phyloP scores from a whole-genome alignment of 2,329 filamentous ascomycete genomes.

The Epichloe scottii region DNA sequence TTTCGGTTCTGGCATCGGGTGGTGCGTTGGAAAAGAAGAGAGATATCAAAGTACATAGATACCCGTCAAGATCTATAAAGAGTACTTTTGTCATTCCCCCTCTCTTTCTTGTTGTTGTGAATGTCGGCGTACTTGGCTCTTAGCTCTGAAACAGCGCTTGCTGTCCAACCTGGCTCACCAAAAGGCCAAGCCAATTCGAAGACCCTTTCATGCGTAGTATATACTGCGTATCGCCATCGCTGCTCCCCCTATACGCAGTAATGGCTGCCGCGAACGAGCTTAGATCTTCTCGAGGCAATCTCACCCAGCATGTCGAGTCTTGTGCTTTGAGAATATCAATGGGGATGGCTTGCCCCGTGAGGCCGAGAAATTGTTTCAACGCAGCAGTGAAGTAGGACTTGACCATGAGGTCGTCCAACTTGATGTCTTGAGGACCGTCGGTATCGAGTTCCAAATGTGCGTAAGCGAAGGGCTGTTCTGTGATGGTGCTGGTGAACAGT shows the following conservation, averaged over 20 bases:
- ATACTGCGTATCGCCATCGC: slow-evolving; percentile 29
- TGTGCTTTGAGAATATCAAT: slow-evolving; percentile 57
- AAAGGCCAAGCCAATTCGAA: slow-evolving; percentile 51
- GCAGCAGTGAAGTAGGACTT: slow-evolving; percentile 51
- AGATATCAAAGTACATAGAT: slow-evolving; percentile 8
- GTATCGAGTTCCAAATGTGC: slow-evolving; percentile 38
- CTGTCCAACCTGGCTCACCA: slow-evolving; percentile 35
- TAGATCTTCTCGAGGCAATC: slow-evolving; percentile 49
- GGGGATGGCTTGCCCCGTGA: slow-evolving; percentile 52
- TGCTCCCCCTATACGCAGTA: slow-evolving; percentile 48
- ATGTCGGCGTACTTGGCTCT: slow-evolving; percentile 6
- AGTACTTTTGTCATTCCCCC: slow-evolving; percentile 9
- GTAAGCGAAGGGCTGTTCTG: slow-evolving; percentile 43
- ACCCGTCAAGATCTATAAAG: slow-evolving; percentile 5
- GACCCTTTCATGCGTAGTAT: slow-evolving; percentile 43
- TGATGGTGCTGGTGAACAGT: slow-evolving; percentile 37
- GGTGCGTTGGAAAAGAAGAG: not conserved
- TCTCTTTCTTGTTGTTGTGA: slow-evolving; percentile 3
- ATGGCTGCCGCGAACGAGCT: slow-evolving; percentile 49
- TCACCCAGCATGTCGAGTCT: slow-evolving; percentile 46
- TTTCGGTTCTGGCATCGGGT: slow-evolving; percentile 1
- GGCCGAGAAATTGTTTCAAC: slow-evolving; percentile 56
- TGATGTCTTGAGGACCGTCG: slow-evolving; percentile 11
- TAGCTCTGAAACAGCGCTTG: slow-evolving; percentile 32
- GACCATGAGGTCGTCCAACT: slow-evolving; percentile 49